Evolutionary conservation across 2,329 filamentous ascomycete species (phyloP), one percentile per base, ranked within the genome.

Genomic region (Anisogramma anomala): DNA sequence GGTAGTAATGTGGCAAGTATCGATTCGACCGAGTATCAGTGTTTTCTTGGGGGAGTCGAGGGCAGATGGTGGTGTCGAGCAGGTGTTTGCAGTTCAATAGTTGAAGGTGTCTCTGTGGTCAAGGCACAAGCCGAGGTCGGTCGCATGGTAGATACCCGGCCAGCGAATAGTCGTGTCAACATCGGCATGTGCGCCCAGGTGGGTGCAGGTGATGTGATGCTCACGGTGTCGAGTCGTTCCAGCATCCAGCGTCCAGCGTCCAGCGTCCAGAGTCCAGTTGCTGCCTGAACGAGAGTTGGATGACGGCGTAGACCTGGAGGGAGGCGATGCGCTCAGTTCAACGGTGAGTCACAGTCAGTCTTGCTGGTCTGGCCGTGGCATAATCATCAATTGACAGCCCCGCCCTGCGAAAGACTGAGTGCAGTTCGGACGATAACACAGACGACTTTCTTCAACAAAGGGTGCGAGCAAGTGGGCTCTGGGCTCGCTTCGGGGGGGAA

Each of bases 221-320:
- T 15, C 33, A 15, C 25, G 33, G 23, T 6, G 20, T 6, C 17
- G 19, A n/a, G 39, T 36, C 39, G 39, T 35, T 31, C n/a, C n/a
- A n/a, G n/a, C n/a, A n/a, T n/a, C n/a, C n/a, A n/a, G n/a, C n/a
- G n/a, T n/a, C n/a, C n/a, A n/a, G n/a, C n/a, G n/a, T n/a, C n/a
- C n/a, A n/a, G n/a, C n/a, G n/a, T n/a, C n/a, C n/a, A n/a, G n/a
- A n/a, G n/a, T n/a, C n/a, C n/a, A n/a, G n/a, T n/a, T n/a, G n/a
- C n/a, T n/a, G n/a, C n/a, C n/a, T n/a, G n/a, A n/a, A n/a, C n/a
- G n/a, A n/a, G n/a, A n/a, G n/a, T n/a, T n/a, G n/a, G n/a, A n/a
- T n/a, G n/a, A n/a, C n/a, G n/a, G n/a, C n/a, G n/a, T n/a, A 15
- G 42, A 38, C 28, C 25, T 34, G 41, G 36, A 37, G 22, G 50